phyloP scores from a whole-genome alignment of 2,329 filamentous ascomycete species.

The Trichoderma atrobrunneum region DNA sequence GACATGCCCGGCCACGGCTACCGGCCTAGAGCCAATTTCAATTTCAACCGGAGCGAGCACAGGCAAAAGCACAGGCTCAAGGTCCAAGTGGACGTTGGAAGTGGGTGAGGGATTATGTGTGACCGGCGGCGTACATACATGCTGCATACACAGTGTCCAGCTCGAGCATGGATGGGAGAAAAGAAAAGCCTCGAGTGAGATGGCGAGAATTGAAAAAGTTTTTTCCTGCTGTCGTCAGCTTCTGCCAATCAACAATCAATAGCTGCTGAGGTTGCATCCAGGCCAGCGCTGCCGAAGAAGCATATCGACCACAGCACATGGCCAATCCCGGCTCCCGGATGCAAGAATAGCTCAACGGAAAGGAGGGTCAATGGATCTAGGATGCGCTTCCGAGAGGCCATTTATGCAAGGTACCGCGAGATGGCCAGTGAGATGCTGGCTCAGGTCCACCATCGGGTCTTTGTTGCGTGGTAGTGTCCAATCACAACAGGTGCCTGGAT shows the following conservation, averaged over 20 bases:
- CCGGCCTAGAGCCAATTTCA: background rate
- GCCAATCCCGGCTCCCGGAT: constrained; percentile 15
- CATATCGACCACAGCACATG: constrained; percentile 15
- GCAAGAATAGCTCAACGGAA: constrained; percentile 18
- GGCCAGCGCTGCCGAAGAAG: background rate
- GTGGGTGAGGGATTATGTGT: constrained; percentile 15
- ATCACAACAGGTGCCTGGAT: constrained; percentile 25
- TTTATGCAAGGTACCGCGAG: constrained; percentile 23
- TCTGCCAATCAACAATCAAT: background rate
- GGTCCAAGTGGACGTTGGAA: background rate
- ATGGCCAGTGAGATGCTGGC: constrained; percentile 22
- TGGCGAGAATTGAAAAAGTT: background rate
- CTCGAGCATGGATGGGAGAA: background rate
- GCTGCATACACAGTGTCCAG: background rate
- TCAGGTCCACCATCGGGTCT: constrained; percentile 19
- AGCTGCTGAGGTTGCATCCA: constrained; percentile 12
- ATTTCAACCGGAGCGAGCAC: background rate
- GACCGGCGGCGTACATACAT: background rate
- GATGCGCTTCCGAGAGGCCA: constrained; percentile 18
- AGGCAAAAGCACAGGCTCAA: background rate
- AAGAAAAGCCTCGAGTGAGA: background rate
- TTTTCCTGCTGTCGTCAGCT: background rate
- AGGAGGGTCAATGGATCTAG: constrained; percentile 16
- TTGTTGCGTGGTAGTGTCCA: constrained; percentile 18
- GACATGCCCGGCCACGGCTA: background rate